Evolutionary conservation across 257 asterid genomes (phyloP).

Genomic region (Gynochthodes officinalis): DNA sequence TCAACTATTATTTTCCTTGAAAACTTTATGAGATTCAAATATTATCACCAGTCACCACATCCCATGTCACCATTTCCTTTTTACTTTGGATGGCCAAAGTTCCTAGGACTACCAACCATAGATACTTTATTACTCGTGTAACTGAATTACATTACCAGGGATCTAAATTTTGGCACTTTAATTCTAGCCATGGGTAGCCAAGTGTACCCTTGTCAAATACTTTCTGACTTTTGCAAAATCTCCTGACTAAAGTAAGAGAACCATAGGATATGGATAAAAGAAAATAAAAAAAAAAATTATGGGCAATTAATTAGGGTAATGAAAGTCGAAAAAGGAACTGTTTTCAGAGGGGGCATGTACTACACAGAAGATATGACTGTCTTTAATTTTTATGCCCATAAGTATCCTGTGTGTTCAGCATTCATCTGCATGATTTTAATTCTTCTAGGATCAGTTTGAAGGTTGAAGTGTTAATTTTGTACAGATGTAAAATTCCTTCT

Average conservation of each 20-base stretch:
- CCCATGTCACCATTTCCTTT: neutral
- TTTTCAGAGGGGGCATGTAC: neutral
- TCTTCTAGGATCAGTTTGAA: neutral
- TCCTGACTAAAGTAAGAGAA: neutral
- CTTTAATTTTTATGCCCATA: neutral
- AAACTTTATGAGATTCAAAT: neutral
- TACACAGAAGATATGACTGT: neutral
- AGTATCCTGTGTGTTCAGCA: neutral
- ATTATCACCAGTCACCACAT: neutral
- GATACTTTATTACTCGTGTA: neutral
- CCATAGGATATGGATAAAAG: too few relatives aligned
- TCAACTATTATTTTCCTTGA: neutral
- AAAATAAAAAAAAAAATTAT: neutral
- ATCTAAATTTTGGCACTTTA: neutral
- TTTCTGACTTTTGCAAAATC: neutral
- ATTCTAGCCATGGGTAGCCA: neutral
- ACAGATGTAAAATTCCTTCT: neutral
- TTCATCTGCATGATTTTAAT: neutral
- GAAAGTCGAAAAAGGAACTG: neutral
- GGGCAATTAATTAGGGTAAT: neutral
- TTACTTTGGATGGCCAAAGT: neutral
- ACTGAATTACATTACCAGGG: neutral
- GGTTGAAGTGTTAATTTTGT: neutral
- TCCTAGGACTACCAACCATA: neutral
- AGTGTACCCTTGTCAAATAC: neutral